Evolutionary conservation across 495 filamentous ascomycete genomes (phyloP).

Genomic region (Annulohypoxylon maeteangense): DNA sequence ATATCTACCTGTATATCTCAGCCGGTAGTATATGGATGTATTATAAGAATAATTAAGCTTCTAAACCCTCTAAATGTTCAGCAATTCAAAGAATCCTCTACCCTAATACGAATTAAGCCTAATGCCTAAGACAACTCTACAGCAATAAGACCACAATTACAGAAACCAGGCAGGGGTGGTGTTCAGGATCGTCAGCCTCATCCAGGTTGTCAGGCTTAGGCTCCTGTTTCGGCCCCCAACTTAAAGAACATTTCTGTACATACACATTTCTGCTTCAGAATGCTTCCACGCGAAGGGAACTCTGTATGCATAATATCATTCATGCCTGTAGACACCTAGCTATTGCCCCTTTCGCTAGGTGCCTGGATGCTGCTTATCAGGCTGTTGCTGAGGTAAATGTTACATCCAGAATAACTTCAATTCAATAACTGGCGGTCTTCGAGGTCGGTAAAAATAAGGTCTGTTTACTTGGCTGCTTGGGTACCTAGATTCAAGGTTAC

Average conservation of each 20-base stretch:
- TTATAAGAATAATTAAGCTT: no score
- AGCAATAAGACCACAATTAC: neutral
- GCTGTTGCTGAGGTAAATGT: neutral
- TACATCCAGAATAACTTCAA: neutral
- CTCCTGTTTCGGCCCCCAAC: constrained; percentile 31
- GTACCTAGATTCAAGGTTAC: neutral
- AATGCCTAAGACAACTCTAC: neutral
- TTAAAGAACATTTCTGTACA: constrained; percentile 25
- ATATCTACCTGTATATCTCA: no score
- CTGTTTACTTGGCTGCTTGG: no score
- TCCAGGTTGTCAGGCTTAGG: constrained; percentile 29
- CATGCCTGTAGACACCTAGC: no score
- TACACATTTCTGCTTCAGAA: neutral
- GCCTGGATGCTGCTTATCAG: neutral
- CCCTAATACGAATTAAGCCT: neutral
- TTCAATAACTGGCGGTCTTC: neutral
- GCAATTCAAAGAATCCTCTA: no score
- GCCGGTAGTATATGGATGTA: no score
- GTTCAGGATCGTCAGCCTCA: constrained; percentile 42
- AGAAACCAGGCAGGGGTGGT: constrained; percentile 16
- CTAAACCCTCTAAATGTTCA: no score
- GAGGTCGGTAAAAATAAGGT: neutral
- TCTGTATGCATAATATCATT: constrained; percentile 4
- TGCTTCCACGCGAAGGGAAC: constrained; percentile 18
- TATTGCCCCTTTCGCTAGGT: constrained; percentile 4